Percentiles rank a stretch among this genome's conserved stretches.
These are phyloP conservation scores for Pelargonium australe DNA, from an alignment of 441 rosid genomes.

Conservation along the genomic window DNA sequence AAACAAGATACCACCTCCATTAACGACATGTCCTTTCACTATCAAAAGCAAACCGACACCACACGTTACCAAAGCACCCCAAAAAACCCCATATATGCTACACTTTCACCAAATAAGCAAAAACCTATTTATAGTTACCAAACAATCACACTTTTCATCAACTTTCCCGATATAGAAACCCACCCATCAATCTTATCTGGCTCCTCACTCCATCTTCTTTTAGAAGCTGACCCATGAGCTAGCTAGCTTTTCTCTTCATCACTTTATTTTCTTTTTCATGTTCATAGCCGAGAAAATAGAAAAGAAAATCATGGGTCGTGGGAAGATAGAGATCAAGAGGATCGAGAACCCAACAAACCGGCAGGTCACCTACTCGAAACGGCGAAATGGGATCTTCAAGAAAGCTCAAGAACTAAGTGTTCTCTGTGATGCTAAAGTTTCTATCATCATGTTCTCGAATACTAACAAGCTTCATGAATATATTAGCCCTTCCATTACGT, in stretches of 20 bases:
- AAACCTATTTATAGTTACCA: neutral
- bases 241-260: neutral
- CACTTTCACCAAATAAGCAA: neutral
- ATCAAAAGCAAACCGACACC: neutral
- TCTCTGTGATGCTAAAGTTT: slow-evolving; percentile 53
- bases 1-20: neutral
- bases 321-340: slow-evolving; percentile 54
- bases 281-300: neutral
- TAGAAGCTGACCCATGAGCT: neutral
- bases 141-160: neutral
- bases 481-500: slow-evolving; percentile 41
- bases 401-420: slow-evolving; percentile 52
- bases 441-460: slow-evolving; percentile 42
- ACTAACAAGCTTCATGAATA: slow-evolving; percentile 36
- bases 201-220: neutral
- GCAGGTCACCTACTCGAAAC: slow-evolving; percentile 56
- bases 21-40: neutral
- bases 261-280: slow-evolving; percentile 1
- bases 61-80: neutral
- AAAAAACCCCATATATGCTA: neutral
- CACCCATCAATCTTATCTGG: no score
- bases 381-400: slow-evolving; percentile 50
- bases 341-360: slow-evolving; percentile 50
- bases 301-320: slow-evolving; percentile 37
- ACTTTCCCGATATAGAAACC: slow-evolving; percentile 24